Evolutionary conservation across 257 asterid genomes (phyloP), one percentile per base, ranked within the genome.

Genomic region (Przewalskia tangutica): DNA sequence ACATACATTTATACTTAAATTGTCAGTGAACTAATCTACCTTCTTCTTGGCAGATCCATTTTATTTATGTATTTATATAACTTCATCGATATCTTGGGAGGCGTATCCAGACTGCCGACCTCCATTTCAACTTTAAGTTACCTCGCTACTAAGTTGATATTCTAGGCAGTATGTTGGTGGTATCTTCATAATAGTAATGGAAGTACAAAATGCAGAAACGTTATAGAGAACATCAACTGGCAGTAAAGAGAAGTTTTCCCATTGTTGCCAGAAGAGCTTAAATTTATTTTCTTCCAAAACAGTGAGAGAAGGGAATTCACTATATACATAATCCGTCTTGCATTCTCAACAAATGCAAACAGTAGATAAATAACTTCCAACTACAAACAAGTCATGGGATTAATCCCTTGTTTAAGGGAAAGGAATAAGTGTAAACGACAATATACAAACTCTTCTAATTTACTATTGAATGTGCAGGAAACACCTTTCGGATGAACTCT

Each of bases 401-500:
- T 48, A 20, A 23, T 38, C 53, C 77, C 53, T 71, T 73, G 62
- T 75, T 50, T 75, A 50, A 23, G 38, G 4, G 4, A 38, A 27
- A 27, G 32, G 17, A 73, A 20, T 20, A 48, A 8, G 80, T 27
- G 42, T 13, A 75, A 75, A 50, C 14, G 1, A 50, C 46, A 27
- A 14, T 50, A 16, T 75, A 75, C 62, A 2, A 17, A 53, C 18
- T 23, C 82, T 77, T 81, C 86, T 84, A 89, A 79, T 42, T 87
- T 66, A 65, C 83, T 44, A 53, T 64, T 9, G 84, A 83, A 78
- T 85, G 89, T n/a, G 95, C 77, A 4, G 99, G 99, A 56, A 95
- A 96, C 81, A 91, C 95, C 91, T 90, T 96, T 84, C 88, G 90
- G 66, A 96, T 91, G 87, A 96, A 96, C 27, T 91, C 92, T 79